Conservation (phyloP, 78 protist genomes). For the slime mould (Dictyostelium discoideum) region dicty_2.7 NC_007089.4:6013501-6014000, state of each 20-base stretch:
- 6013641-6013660: conserved; percentile 88
- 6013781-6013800: conserved; percentile 88
- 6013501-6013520: conserved; percentile 74
- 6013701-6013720: conserved; percentile 84
- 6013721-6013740: conserved; percentile 78
- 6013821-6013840: conserved; percentile 73
- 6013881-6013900: conserved; percentile 75
- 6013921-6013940: conserved; percentile 25
- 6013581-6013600: conserved; percentile 87
- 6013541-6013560: conserved; percentile 72
- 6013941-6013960: background rate
- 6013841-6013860: conserved; percentile 82
- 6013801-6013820: conserved; percentile 50
- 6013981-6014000: background rate
- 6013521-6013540: conserved; percentile 52
- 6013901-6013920: conserved; percentile 27
- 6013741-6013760: conserved; percentile 89
- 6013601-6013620: conserved; percentile 87
- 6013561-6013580: conserved; percentile 80
- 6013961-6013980: background rate
- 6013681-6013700: conserved; percentile 73
- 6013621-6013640: conserved; percentile 85
- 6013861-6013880: conserved; percentile 90
- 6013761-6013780: conserved; percentile 94
- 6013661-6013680: conserved; percentile 87